Evolutionary conservation across 2,329 filamentous ascomycete genomes (phyloP), one percentile per base, ranked within the genome.

Genomic region (Capronia coronata): DNA sequence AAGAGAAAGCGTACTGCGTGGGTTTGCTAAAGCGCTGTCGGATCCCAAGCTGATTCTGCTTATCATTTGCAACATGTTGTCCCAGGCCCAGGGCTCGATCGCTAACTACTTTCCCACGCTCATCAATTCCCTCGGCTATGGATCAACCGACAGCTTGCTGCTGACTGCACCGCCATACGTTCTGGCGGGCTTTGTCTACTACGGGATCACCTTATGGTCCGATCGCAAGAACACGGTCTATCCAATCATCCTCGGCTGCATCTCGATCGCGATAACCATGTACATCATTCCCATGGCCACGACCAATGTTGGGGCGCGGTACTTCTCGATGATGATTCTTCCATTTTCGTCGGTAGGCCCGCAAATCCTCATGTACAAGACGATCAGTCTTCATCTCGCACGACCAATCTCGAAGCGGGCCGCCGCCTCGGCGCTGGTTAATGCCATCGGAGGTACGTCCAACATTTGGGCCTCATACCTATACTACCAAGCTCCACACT

Each of bases 191-290:
- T 54, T 74, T 51, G 75, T 68, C 60, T 71, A 68, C 29, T 57
- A 76, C 19, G 56, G 58, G 4, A 73, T 76, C 60, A 69, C 70
- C 3, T 63, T 66, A 45, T 37, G 68, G 32, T 75, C 73, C 4
- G 75, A 77, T 60, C 67, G 63, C 13, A 23, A 68, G 14, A 64
- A 27, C 23, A 27, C 10, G 23, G 56, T 73, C 25, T 75, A 77
- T 54, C 76, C 76, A 0, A 72, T 78, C 23, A 73, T 78, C 27
- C 54, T 72, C 21, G 76, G 76, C 6, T 76, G 72, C 49, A 60
- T 77, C 38, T 65, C 79, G 48, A 79, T 78, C 65, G 78, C 79
- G 73, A 71, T 79, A 56, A 70, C 73, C 13, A 74, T 75, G 63
- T 76, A 77, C 64, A 72, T 71, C 30, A 76, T 73, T 5, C 51